These are phyloP conservation scores for Penicillium sp. DNA, from an alignment of 2,329 filamentous ascomycete genomes.

Conservation along the genomic window DNA sequence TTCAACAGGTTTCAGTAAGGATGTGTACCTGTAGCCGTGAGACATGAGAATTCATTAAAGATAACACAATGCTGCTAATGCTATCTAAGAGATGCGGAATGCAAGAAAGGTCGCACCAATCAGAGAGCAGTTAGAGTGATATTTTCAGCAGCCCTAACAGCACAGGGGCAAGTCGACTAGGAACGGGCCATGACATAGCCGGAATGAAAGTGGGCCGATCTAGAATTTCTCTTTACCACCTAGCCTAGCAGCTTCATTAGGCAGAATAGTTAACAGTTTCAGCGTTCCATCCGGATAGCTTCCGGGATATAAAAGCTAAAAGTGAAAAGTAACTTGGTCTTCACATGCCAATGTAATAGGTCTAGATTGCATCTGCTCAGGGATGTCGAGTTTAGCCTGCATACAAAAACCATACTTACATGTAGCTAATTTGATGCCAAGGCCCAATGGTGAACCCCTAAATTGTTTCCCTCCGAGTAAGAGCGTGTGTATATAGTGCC, in stretches of 20 bases:
- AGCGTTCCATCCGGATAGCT: too few relatives aligned
- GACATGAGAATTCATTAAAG: constrained; percentile 2
- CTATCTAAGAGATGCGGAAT: not conserved
- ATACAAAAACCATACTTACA: too few relatives aligned
- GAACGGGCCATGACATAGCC: constrained; percentile 19
- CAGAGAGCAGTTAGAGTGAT: not conserved
- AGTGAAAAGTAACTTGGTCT: not conserved
- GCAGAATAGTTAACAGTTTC: not conserved
- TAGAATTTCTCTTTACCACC: constrained; percentile 2
- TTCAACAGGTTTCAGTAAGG: not conserved
- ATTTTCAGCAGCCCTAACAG: constrained; percentile 9
- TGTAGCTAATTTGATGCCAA: not conserved
- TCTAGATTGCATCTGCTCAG: not conserved
- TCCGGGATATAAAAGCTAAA: not conserved
- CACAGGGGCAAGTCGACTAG: constrained; percentile 12
- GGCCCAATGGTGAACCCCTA: not conserved
- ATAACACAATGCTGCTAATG: not conserved
- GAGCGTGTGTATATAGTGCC: too few relatives aligned
- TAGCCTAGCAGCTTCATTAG: not conserved
- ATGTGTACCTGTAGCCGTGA: not conserved
- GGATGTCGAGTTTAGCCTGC: not conserved
- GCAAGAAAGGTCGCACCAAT: not conserved
- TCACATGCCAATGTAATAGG: not conserved
- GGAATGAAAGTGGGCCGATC: constrained; percentile 22
- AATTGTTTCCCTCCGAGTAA: not conserved